A percentile compares a stretch with the other conserved stretches of the same genome.
These are phyloP conservation scores for Lecanicillium sp. DNA, from an alignment of 2,329 filamentous ascomycete species.

Conservation along the genomic window DNA sequence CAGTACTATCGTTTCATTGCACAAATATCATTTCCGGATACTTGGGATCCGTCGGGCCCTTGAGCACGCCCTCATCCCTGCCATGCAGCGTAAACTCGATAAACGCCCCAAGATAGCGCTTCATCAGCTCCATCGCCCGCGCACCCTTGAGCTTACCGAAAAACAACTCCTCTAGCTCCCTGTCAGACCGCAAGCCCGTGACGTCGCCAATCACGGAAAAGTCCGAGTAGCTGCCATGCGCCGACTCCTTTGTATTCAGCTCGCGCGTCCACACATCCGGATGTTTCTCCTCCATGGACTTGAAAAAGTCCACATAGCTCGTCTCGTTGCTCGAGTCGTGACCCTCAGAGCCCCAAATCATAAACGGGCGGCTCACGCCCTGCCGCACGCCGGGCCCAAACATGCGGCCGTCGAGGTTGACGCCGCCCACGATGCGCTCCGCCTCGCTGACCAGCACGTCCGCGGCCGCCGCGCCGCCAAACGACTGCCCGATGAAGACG, in stretches of 20 bases:
- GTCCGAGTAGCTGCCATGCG: slow-evolving; percentile 24
- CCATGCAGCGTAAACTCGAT: slow-evolving; percentile 18
- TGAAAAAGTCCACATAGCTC: slow-evolving; percentile 19
- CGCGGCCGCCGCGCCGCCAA: slow-evolving; percentile 25
- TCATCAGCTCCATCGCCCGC: slow-evolving; percentile 19
- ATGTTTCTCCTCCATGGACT: slow-evolving; percentile 12
- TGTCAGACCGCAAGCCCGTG: slow-evolving; percentile 12
- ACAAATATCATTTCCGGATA: background rate
- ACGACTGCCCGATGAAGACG: slow-evolving; percentile 24
- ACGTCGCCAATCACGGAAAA: slow-evolving; percentile 17
- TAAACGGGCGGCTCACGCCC: slow-evolving; percentile 21
- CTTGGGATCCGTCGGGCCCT: slow-evolving; percentile 4
- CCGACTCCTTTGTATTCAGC: slow-evolving; percentile 18
- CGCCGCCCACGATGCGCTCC: slow-evolving; percentile 21
- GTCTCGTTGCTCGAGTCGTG: slow-evolving; percentile 16
- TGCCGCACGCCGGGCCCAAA: slow-evolving; percentile 16
- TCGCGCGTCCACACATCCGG: slow-evolving; percentile 21
- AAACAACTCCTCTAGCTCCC: slow-evolving; percentile 11
- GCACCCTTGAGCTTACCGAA: slow-evolving; percentile 20
- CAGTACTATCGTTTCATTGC: background rate
- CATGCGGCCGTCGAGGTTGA: slow-evolving; percentile 30
- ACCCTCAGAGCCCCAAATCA: slow-evolving; percentile 20
- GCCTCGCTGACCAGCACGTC: slow-evolving; percentile 22
- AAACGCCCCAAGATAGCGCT: slow-evolving; percentile 20
- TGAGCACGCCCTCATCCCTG: slow-evolving; percentile 12